Evolutionary conservation across 768 basidiomycete genomes (phyloP).

Genomic region (Podaxis pistillaris): DNA sequence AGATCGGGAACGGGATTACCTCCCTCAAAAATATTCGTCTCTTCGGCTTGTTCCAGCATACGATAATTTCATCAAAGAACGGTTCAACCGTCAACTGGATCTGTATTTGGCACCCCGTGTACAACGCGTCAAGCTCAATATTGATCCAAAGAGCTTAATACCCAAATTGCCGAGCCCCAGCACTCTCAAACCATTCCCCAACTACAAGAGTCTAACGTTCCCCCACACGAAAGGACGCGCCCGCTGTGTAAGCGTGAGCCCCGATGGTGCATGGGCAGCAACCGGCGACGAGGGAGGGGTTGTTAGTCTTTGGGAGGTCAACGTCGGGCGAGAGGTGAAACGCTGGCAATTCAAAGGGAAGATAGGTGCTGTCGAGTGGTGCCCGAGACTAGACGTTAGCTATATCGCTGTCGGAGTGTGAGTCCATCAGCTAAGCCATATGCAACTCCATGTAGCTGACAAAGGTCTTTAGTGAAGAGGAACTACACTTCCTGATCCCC

Average conservation of each 20-base stretch:
- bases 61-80: conserved; percentile 87
- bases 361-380: conserved; percentile 90
- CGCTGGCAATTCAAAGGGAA: conserved; percentile 81
- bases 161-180: conserved; percentile 93
- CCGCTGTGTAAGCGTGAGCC: conserved; percentile 76
- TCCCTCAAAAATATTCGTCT: conserved; percentile 82
- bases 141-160: conserved; percentile 87
- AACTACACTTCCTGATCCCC: conserved; percentile 76
- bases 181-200: conserved; percentile 93
- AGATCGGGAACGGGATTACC: conserved; percentile 86
- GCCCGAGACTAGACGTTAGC: conserved; percentile 78
- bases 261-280: conserved; percentile 87
- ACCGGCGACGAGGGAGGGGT: conserved; percentile 90
- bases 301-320: conserved; percentile 89
- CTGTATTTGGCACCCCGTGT: conserved; percentile 95
- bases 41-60: conserved; percentile 92
- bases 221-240: conserved; percentile 66
- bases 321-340: conserved; percentile 84
- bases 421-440: conserved; percentile 32
- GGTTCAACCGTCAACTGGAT: conserved; percentile 92
- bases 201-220: conserved; percentile 72
- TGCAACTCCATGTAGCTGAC: conserved; percentile 11
- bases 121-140: conserved; percentile 82
- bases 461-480: conserved; percentile 64
- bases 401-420: conserved; percentile 82